These are phyloP conservation scores for Fremontodendron californicum DNA, from an alignment of 345 rosid species.

Conservation along the genomic window DNA sequence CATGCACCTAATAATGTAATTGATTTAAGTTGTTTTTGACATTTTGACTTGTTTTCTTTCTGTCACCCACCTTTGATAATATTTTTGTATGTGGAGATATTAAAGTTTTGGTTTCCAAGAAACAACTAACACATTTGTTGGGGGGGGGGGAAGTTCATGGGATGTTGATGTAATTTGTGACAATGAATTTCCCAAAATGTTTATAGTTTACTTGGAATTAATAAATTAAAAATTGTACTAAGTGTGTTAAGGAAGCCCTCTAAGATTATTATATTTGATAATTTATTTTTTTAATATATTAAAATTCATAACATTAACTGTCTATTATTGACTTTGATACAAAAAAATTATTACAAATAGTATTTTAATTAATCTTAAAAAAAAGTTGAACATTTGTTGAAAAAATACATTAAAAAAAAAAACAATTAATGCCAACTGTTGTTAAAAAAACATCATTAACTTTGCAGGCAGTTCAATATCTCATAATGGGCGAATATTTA, in stretches of 20 bases:
- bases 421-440: no score
- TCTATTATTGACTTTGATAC: no score
- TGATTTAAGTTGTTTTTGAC: not conserved
- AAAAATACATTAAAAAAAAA: no score
- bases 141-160: not conserved
- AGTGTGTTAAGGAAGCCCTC: no score
- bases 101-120: conserved; percentile 5
- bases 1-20: not conserved
- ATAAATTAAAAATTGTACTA: not conserved
- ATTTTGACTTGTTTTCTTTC: not conserved
- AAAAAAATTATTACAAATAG: no score
- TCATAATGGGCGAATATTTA: not conserved
- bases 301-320: no score
- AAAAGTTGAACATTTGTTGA: no score
- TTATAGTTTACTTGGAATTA: not conserved
- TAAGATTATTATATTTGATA: no score
- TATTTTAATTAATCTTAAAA: no score
- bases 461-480: no score
- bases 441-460: no score
- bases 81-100: not conserved
- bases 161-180: not conserved
- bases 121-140: conserved; percentile 1
- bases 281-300: no score
- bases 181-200: not conserved
- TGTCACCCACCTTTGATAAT: not conserved